Percentiles rank a stretch among this genome's conserved stretches.
phyloP scores from a whole-genome alignment of 345 rosid genomes.

The Tarenaya hassleriana region DNA sequence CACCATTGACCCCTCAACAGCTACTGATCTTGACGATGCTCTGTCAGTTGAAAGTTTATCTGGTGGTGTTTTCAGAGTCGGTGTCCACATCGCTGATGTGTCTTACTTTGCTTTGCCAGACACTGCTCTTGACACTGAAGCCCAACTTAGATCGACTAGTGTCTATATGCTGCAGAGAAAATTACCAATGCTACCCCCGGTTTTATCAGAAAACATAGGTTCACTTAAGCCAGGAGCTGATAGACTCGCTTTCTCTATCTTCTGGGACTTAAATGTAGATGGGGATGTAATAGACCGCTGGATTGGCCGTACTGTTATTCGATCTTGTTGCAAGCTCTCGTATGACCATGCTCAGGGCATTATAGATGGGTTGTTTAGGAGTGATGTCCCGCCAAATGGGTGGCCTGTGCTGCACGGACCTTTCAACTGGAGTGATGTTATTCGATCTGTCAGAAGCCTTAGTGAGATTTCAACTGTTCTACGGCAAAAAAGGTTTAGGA shows the following conservation, averaged over 20 bases:
- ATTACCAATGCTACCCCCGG: constrained; percentile 75
- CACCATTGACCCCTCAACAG: constrained; percentile 70
- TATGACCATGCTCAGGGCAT: constrained; percentile 70
- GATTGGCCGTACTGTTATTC: constrained; percentile 71
- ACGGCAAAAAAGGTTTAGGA: constrained; percentile 51
- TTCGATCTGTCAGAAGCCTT: constrained; percentile 51
- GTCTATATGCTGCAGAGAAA: constrained; percentile 59
- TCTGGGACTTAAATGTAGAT: constrained; percentile 58
- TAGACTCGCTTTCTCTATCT: constrained; percentile 74
- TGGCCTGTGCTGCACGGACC: constrained; percentile 54
- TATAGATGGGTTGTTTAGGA: constrained; percentile 37
- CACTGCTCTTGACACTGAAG: constrained; percentile 68
- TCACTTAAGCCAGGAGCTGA: constrained; percentile 85
- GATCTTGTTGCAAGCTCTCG: constrained; percentile 87
- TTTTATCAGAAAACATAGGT: constrained; percentile 60
- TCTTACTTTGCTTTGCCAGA: constrained; percentile 81
- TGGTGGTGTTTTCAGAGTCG: constrained; percentile 54
- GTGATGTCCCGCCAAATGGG: constrained; percentile 24
- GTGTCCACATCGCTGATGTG: constrained; percentile 88
- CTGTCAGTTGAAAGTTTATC: constrained; percentile 63
- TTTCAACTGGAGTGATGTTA: constrained; percentile 59
- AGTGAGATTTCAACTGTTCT: constrained; percentile 49
- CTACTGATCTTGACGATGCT: constrained; percentile 91
- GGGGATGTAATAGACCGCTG: constrained; percentile 65
- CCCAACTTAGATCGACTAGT: constrained; percentile 71